Base-by-base conservation (phyloP, 139 green algal genomes). In the Zygnema circumcarinatum region DNA sequence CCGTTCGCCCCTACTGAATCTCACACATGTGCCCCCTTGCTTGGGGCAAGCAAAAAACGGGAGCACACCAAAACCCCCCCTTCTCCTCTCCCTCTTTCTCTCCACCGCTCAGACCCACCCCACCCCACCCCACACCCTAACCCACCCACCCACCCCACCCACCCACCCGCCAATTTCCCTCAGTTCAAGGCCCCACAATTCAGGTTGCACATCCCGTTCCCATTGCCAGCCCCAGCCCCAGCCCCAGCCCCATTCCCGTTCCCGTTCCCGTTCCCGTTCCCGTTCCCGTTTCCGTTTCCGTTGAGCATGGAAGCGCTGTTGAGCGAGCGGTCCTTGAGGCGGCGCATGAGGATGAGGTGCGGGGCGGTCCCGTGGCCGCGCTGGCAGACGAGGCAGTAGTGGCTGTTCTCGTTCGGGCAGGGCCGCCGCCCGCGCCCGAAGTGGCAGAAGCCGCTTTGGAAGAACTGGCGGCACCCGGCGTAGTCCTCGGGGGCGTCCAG, bases 381-480 rank as follows among this genome's bases (percentile, higher is more conserved):
- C 0, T 79, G 76, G 84, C 84, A 89, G 25, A 81, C 39, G 35
- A 89, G 79, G 39, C 84, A 89, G 76, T 81, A 89, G 40, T 89
- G 84, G 76, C 78, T 88, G 42, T 40, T 52, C 76, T 89, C 84
- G 53, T 89, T 89, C 39, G 84, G 84, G 76, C 84, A 89, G 1
- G 84, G 84, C 38, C 84, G 47, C 39, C 84, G 84, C 3, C 84
- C 84, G 47, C 84, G 75, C 35, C 84, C 84, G 36, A 89, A 89
- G 53, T 89, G 84, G 76, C 84, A 89, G 39, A 32, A 89, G 0
- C 84, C 84, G 20, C 38, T 88, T 42, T 89, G 84, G 47, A 78
- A 89, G 22, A 89, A 89, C 79, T 89, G 84, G n/a, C 84, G 84
- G 79, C 84, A 89, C 29, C 84, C 84, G n/a, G 47, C n/a, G 79